A percentile compares a stretch with the other conserved stretches of the same genome.
phyloP scores from a whole-genome alignment of 2,329 filamentous ascomycete species.

The Lasiodiplodia citricola region DNA sequence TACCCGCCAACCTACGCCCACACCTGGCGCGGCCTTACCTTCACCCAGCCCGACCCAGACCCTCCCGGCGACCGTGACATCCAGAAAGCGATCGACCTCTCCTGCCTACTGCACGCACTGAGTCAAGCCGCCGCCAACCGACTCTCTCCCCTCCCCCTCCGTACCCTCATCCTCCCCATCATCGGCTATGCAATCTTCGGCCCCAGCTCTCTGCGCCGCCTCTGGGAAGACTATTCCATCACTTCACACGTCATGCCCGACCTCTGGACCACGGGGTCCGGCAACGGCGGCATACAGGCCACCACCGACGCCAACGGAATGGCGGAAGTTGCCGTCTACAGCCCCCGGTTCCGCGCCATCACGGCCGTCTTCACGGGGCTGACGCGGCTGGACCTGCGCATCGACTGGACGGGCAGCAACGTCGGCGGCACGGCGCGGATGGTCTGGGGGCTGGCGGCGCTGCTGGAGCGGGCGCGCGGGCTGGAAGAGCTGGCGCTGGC shows the following conservation, averaged over 20 bases:
- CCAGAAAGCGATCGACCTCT: not conserved
- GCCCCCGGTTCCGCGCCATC: not conserved
- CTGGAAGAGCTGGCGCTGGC: constrained; percentile 4
- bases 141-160: not conserved
- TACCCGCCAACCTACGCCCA: not conserved
- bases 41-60: not conserved
- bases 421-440: not conserved
- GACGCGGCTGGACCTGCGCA: not conserved
- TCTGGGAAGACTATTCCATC: not conserved
- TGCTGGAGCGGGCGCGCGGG: not conserved
- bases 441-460: not conserved
- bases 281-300: too few species aligned
- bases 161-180: not conserved
- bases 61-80: not conserved
- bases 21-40: constrained; percentile 9
- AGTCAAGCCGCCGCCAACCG: not conserved
- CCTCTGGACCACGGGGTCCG: too few species aligned
- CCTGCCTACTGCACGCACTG: constrained; percentile 1
- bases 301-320: too few species aligned
- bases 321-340: not conserved
- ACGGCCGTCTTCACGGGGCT: not conserved
- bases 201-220: not conserved
- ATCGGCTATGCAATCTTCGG: not conserved
- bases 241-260: too few species aligned
- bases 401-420: not conserved